phyloP scores from a whole-genome alignment of 2,329 filamentous ascomycete genomes.

The Fusarium sp. region DNA sequence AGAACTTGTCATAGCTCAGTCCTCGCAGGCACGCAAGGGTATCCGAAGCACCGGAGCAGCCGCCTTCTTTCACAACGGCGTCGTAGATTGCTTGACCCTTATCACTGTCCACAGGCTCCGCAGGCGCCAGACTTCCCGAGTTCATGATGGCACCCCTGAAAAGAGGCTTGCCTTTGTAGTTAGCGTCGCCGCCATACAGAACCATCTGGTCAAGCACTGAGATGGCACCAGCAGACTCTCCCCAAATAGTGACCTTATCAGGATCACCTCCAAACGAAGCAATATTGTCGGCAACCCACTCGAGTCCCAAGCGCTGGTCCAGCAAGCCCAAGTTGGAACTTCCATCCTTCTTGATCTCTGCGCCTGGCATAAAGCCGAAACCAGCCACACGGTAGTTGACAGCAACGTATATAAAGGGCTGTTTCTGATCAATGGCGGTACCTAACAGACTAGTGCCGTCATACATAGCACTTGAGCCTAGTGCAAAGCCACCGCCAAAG shows the following conservation, averaged over 20 bases:
- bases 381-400: conserved; percentile 82
- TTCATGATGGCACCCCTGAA: conserved; percentile 85
- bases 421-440: conserved; percentile 54
- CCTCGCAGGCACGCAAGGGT: conserved; percentile 74
- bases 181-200: conserved; percentile 76
- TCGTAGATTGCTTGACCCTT: conserved; percentile 76
- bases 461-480: conserved; percentile 63
- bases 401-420: conserved; percentile 77
- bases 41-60: conserved; percentile 68
- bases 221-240: conserved; percentile 76
- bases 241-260: conserved; percentile 82
- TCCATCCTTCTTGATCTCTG: conserved; percentile 74
- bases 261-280: conserved; percentile 82
- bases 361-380: conserved; percentile 78
- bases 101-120: conserved; percentile 70
- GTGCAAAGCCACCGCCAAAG: conserved; percentile 73
- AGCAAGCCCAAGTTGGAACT: conserved; percentile 76
- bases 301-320: conserved; percentile 76
- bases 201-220: conserved; percentile 82
- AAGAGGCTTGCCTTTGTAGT: conserved; percentile 77
- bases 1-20: conserved; percentile 67
- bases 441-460: conserved; percentile 61
- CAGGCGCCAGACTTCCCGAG: conserved; percentile 71
- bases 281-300: conserved; percentile 85
- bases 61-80: conserved; percentile 66